Base-by-base conservation (phyloP, 192 early-diverging fungal genomes). In the Obelidium mucronatum region DNA sequence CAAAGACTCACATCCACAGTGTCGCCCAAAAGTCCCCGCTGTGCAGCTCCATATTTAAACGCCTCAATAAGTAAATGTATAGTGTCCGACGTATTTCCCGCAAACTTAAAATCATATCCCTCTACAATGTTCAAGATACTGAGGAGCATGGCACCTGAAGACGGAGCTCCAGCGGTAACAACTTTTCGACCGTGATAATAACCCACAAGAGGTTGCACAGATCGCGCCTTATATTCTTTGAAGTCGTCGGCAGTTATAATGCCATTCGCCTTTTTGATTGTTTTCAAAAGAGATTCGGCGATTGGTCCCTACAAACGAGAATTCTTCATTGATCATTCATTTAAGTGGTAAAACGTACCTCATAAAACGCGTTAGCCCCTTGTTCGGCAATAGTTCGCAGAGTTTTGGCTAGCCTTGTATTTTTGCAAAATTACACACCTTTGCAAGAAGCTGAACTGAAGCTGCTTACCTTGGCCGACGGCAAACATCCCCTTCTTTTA, bases 101-200 rank as follows among this genome's bases (percentile, higher is more conserved):
- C 84, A 26, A 75, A 37, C 0, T 78, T 81, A 17, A 96, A 84
- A 52, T 92, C 85, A 79, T 87, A 97, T 54, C 93, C 87, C 80
- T 98, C 97, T 60, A 96, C 76, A 34, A 95, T 88, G 64, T 97
- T 97, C 48, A 98, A 86, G 72, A 95, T 84, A 75, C 91, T 90
- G 40, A 96, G 80, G 37, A 97, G 78, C 19, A 95, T 84, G 4
- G 93, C 90, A 0, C 97, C 97, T 72, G 92, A 92, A 15, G 94
- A 92, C 2, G 97, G 95, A 19, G 92, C 86, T 24, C 92, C 82
- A 1, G 87, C 80, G 0, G 92, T 92, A 53, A 90, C 83, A 19
- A 95, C 86, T 56, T 90, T 90, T 62, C 87, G 88, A 2, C 94
- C 95, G 62, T 92, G 92, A 77, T 95, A 98, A 71, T 83, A 92